Percentiles rank a stretch among this genome's conserved stretches.
Evolutionary conservation across 164 flowering plant genomes (phyloP).

Genomic region (Protea cynaroides): DNA sequence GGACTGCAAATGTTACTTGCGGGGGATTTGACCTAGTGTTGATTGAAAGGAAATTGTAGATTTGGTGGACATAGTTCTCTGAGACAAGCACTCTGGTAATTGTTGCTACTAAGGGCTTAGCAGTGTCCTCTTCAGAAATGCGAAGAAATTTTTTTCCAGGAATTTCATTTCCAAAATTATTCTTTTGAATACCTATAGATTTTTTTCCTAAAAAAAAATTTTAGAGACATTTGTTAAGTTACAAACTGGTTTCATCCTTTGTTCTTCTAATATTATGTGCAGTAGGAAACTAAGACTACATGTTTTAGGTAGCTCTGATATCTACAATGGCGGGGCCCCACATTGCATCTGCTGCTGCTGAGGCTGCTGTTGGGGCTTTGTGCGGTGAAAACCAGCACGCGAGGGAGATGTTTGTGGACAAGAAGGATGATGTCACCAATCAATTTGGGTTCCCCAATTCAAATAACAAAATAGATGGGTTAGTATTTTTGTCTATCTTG

Average conservation of each 20-base stretch:
- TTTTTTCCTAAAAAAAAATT: neutral
- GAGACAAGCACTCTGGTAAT: too few species aligned
- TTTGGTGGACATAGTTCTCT: too few species aligned
- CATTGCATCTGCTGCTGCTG: constrained; percentile 68
- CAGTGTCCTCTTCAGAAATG: too few species aligned
- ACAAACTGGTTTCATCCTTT: neutral
- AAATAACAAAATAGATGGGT: constrained; percentile 39
- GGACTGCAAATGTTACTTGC: too few species aligned
- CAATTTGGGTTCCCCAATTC: constrained; percentile 21
- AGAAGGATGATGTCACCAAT: constrained; percentile 16
- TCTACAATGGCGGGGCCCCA: constrained; percentile 60
- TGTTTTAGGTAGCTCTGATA: constrained; percentile 55
- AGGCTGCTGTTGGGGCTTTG: constrained; percentile 67
- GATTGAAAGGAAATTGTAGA: too few species aligned
- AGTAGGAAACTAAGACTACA: constrained; percentile 5
- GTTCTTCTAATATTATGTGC: neutral
- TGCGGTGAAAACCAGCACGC: constrained; percentile 57
- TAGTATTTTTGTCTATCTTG: constrained; percentile 7
- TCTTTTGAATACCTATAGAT: neutral
- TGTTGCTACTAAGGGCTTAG: too few species aligned
- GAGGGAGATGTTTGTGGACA: constrained; percentile 48
- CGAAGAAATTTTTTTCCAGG: too few species aligned
- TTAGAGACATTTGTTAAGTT: neutral
- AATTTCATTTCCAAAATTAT: neutral
- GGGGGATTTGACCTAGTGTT: too few species aligned